Evolutionary conservation across 192 early-diverging fungal genomes (phyloP), one percentile per base, ranked within the genome.

Genomic region (Rhizophagus sp.): DNA sequence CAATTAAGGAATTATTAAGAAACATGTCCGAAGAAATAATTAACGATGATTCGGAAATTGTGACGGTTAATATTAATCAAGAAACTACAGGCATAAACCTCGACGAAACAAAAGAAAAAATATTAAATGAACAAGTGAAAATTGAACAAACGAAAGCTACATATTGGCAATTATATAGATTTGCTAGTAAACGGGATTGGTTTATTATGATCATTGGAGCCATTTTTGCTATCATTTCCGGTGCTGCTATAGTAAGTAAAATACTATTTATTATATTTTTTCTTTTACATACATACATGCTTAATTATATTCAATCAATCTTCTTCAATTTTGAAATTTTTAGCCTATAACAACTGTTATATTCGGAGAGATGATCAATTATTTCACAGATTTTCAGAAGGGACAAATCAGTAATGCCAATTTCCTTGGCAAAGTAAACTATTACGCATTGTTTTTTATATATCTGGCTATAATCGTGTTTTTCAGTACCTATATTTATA

Each of bases 111-210:
- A 10, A 47, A 47, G 11, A 47, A 12, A 47, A 12, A 47, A 57
- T 57, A 57, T 22, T 57, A 57, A n/a, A 57, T 22, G 52, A 57
- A 22, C 52, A 57, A 57, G 52, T 57, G 52, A 57, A 57, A 57
- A n/a, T 57, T 57, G 52, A 57, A 57, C 52, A 6, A 22, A 57
- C 4, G 4, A 22, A 83, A 86, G 12, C 88, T 90, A 62, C 75
- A n/a, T 76, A 91, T 27, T 57, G 81, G 30, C 78, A 90, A 82
- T 83, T 96, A 24, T 95, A 89, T 74, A 86, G 91, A 13, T 96
- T 91, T 76, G 89, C 92, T 0, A 88, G 88, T 64, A 72, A 69
- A 7, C 11, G 68, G 13, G 93, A 95, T 85, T 86, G 84, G 82
- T 33, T 33, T 19, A 41, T 73, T 11, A 85, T 78, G 63, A 25